Base-by-base conservation (phyloP, 192 early-diverging fungal genomes). In the Lunasporangiospora selenospora region DNA sequence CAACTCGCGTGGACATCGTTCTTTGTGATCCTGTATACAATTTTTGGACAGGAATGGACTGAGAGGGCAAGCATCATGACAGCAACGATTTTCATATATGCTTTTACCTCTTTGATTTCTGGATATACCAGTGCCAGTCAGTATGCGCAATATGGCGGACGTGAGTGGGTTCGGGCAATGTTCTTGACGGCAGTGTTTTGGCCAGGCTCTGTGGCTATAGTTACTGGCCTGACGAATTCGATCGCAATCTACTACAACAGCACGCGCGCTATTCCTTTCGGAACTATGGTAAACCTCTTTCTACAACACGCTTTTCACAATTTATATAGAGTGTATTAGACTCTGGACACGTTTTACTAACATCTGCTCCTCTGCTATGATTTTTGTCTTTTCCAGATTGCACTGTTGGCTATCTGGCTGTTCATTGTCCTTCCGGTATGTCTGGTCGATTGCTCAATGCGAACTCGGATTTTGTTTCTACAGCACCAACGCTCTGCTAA, bases 201-300 rank as follows among this genome's bases (percentile, higher is more conserved):
- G 82, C 92, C 92, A 5, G 90, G 80, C 4, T 57, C 75, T 0
- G 82, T 92, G 16, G 60, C 65, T 11, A 32, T 79, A 1, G 61
- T 88, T 33, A 85, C 81, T 4, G 66, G 81, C 21, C 62, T 83
- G 37, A 82, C 92, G 39, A 94, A 94, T 61, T 79, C 85, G 19
- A 76, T 90, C 10, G 85, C 91, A 15, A 90, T 94, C 40, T 86
- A 83, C 37, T 87, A 90, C 56, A 77, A 77, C 27, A 91, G 90
- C 18, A 88, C 93, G 8, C 67, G 87, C 11, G 93, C 93, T 1
- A 92, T 94, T 53, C 84, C 92, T 7, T 93, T 94, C 56, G 79
- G 79, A 11, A 80, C 87, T 9, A 88, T 94, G 80, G 79, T 91
- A 77, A 45, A 59, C 23, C 6, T 30, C 8, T 1, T 11, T 19